A percentile compares a stretch with the other conserved stretches of the same genome.
phyloP scores from a whole-genome alignment of 805 yeast genomes.

The Jamesozyma lodderae region DNA sequence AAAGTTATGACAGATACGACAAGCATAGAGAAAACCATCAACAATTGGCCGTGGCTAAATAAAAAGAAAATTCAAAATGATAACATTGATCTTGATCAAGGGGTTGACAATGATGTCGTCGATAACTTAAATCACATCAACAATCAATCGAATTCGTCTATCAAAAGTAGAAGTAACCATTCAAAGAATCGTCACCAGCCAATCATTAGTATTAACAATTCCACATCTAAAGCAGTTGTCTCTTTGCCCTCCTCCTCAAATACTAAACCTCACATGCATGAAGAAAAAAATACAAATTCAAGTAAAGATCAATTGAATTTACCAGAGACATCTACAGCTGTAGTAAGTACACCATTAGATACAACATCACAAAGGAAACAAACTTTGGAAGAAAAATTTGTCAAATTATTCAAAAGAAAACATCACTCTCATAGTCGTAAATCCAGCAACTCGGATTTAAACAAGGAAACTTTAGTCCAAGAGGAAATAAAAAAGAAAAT shows the following conservation, averaged over 20 bases:
- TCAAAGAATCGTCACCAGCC: conserved; percentile 32
- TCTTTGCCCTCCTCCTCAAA: background rate
- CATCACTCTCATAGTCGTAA: conserved; percentile 7
- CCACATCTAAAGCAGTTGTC: too few species aligned
- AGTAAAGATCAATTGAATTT: too few species aligned
- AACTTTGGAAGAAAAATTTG: conserved; percentile 21
- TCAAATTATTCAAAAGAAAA: conserved; percentile 17
- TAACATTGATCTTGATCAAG: background rate
- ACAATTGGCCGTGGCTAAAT: conserved; percentile 5
- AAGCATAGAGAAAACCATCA: background rate
- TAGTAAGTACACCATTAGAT: background rate
- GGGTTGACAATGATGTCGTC: conserved; percentile 3
- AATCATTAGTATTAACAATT: conserved; percentile 6
- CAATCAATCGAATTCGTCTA: too few species aligned
- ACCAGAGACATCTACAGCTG: background rate
- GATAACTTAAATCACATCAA: too few species aligned
- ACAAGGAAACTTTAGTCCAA: conserved; percentile 2
- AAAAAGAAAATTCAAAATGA: conserved; percentile 3
- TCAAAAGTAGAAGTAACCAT: conserved; percentile 22
- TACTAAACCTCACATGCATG: background rate
- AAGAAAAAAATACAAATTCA: background rate
- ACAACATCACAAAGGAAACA: conserved; percentile 2
- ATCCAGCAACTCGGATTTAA: conserved; percentile 5
- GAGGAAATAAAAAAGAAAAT: conserved; percentile 9
- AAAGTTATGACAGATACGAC: background rate